Evolutionary conservation across 2,329 filamentous ascomycete genomes (phyloP), one percentile per base, ranked within the genome.

Genomic region (Neonectria punicea): DNA sequence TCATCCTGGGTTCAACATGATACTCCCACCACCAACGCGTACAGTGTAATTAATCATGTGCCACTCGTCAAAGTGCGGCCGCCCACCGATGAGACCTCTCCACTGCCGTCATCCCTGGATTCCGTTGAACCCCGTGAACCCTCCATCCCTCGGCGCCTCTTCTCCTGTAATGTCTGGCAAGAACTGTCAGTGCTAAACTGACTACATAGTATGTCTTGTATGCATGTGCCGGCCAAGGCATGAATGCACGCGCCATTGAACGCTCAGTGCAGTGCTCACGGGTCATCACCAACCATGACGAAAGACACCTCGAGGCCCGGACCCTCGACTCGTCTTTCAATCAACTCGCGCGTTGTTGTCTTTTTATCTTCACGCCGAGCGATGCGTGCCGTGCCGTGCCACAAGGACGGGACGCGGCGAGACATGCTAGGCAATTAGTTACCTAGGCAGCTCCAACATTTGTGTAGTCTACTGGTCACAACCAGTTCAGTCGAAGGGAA

Each of bases 281-380:
- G 59, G 56, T 57, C 59, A 51, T 22, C 32, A 14, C 39, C n/a
- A 43, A 43, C 39, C 7, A 57, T 55, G 59, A 61, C 53, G 53
- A 57, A 61, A 34, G 46, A 13, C 30, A 22, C 44, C 22, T 36
- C 28, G 49, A 32, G 8, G 39, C 16, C n/a, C 16, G 18, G 14
- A 18, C 39, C 16, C 2, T 43, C 34, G 34, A 39, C 18, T 36
- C 43, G 43, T 55, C 18, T 39, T 49, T 10, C 44, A 47, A 41
- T 41, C 22, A 44, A 47, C 47, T 41, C 30, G 49, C 50, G 10
- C 58, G 50, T 25, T 47, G 32, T 28, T 43, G n/a, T 43, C 39
- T n/a, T 3, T 41, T 18, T 41, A 41, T 18, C 16, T 41, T 18
- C 9, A 41, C 39, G 8, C 39, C 39, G 39, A 18, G 39, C 9